Evolutionary conservation across 352 stramenopile genomes (phyloP).

Genomic region (Halophytophthora batemanensis): DNA sequence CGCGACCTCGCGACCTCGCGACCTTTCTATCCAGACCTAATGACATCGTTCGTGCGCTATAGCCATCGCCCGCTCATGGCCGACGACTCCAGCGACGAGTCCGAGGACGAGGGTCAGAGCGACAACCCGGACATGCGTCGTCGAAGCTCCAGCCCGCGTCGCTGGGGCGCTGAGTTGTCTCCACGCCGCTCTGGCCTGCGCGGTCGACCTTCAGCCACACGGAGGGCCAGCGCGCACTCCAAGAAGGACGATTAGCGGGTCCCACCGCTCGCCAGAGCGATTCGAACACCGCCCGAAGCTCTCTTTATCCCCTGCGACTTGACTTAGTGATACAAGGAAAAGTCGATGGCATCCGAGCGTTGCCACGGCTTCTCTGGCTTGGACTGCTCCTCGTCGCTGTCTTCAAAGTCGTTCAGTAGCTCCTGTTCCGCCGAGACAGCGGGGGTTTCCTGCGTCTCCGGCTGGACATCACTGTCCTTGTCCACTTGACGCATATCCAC

Average conservation of each 20-base stretch:
- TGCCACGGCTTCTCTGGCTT: constrained; percentile 43
- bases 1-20: neutral
- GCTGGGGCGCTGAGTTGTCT: constrained; percentile 16
- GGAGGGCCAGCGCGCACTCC: constrained; percentile 29
- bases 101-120: constrained; percentile 63
- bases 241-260: constrained; percentile 59
- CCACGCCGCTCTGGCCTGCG: constrained; percentile 19
- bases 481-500: constrained; percentile 67
- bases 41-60: constrained; percentile 7
- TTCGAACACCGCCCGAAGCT: neutral
- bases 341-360: constrained; percentile 73
- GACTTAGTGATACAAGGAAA: constrained; percentile 48
- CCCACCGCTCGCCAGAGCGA: neutral
- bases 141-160: constrained; percentile 30
- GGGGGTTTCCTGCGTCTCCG: constrained; percentile 21
- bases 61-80: constrained; percentile 75
- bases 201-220: constrained; percentile 4
- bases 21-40: too few relatives aligned
- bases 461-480: neutral
- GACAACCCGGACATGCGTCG: constrained; percentile 36
- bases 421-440: constrained; percentile 70
- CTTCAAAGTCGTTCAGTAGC: constrained; percentile 83
- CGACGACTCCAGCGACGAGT: constrained; percentile 64
- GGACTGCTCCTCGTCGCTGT: constrained; percentile 64
- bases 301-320: constrained; percentile 17